Percentiles rank a stretch among this genome's conserved stretches.
These are phyloP conservation scores for Pisolithus tinctorius DNA, from an alignment of 768 basidiomycete genomes.

Conservation along the genomic window DNA sequence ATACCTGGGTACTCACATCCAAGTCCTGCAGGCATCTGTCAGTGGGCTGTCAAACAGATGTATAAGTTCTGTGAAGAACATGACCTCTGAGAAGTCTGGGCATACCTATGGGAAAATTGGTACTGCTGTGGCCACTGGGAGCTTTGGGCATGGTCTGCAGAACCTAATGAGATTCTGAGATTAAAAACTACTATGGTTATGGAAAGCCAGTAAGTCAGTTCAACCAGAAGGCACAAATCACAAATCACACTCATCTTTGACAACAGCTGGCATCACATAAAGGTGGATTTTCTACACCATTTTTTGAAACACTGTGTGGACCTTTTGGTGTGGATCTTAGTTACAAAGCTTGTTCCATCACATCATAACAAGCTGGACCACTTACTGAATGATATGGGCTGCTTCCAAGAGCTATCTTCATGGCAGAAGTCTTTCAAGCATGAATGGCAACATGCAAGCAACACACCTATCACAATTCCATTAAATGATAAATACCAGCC, in stretches of 20 bases:
- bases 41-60: slow-evolving; percentile 1
- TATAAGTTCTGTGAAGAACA: neutral
- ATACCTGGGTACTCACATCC: slow-evolving; percentile 24
- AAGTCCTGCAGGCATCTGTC: slow-evolving; percentile 15
- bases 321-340: neutral
- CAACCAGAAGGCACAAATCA: too few species aligned
- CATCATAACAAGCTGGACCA: neutral
- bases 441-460: neutral
- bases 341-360: neutral
- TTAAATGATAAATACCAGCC: neutral
- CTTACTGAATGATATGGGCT: slow-evolving; percentile 4
- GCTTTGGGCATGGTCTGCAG: too few species aligned
- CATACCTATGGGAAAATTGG: too few species aligned
- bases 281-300: too few species aligned
- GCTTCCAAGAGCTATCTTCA: slow-evolving; percentile 1
- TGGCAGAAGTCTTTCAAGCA: slow-evolving; percentile 1
- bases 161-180: too few species aligned
- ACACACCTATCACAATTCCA: too few species aligned
- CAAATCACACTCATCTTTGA: too few species aligned
- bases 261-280: neutral
- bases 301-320: neutral
- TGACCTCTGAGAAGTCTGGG: neutral
- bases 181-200: too few species aligned
- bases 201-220: too few species aligned
- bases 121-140: too few species aligned